phyloP scores from a whole-genome alignment of 78 protist genomes.

The Speleostelium caveatum region DNA sequence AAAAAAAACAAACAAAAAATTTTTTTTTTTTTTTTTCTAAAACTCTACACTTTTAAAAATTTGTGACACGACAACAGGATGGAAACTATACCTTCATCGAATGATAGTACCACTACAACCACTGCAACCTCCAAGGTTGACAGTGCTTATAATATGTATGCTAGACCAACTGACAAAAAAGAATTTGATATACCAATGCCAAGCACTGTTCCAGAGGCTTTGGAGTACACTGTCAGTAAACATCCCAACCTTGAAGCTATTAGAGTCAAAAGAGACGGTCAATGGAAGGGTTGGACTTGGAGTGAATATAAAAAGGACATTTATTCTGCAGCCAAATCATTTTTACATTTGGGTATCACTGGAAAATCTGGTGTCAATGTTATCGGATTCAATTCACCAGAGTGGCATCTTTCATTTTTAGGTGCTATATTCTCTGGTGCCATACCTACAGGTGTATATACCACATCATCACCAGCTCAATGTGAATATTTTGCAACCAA shows the following conservation, averaged over 20 bases:
- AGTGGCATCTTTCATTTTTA: slow-evolving; percentile 87
- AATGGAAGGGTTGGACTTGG: slow-evolving; percentile 84
- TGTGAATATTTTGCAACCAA: slow-evolving; percentile 71
- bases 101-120: background rate
- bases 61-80: background rate
- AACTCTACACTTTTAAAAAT: background rate
- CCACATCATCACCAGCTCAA: slow-evolving; percentile 72
- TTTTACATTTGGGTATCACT: slow-evolving; percentile 62
- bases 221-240: slow-evolving; percentile 13
- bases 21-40: too few species aligned
- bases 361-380: slow-evolving; percentile 59
- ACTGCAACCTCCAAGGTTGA: background rate
- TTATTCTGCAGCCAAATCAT: slow-evolving; percentile 48
- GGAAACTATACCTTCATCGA: background rate
- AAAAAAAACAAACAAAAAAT: too few species aligned
- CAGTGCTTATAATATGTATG: background rate
- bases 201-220: slow-evolving; percentile 37
- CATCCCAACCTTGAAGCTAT: slow-evolving; percentile 42
- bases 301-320: slow-evolving; percentile 50
- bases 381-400: slow-evolving; percentile 91
- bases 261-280: slow-evolving; percentile 30
- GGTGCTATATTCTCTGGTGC: slow-evolving; percentile 88
- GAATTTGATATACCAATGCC: slow-evolving; percentile 38
- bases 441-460: slow-evolving; percentile 90
- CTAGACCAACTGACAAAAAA: slow-evolving; percentile 14